Percentiles rank a stretch among this genome's conserved stretches.
Evolutionary conservation across 768 basidiomycete genomes (phyloP).

Genomic region (Serpula lacrymans): DNA sequence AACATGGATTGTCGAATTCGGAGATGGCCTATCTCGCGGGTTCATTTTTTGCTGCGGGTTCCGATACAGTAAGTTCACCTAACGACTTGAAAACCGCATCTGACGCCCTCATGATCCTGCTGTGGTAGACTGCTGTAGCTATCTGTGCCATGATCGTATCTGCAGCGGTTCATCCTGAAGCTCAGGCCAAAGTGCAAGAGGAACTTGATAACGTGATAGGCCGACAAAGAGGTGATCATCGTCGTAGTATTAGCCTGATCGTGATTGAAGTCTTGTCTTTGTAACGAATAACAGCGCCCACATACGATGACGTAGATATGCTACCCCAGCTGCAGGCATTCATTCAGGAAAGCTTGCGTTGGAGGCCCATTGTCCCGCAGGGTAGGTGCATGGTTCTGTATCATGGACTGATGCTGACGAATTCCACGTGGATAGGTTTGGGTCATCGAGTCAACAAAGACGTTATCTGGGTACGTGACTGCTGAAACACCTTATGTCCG

Average conservation of each 20-base stretch:
- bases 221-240: conserved; percentile 11
- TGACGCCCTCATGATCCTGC: no score
- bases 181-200: conserved; percentile 46
- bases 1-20: conserved; percentile 46
- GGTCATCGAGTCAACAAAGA: conserved; percentile 16
- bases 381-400: conserved; percentile 4
- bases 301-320: conserved; percentile 26
- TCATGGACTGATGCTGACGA: neutral
- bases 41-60: conserved; percentile 54
- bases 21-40: conserved; percentile 59
- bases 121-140: conserved; percentile 39
- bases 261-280: neutral
- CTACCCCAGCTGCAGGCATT: conserved; percentile 32
- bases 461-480: conserved; percentile 10
- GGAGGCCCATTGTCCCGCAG: conserved; percentile 27
- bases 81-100: neutral
- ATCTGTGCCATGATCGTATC: conserved; percentile 48
- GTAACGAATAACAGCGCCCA: conserved; percentile 24
- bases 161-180: conserved; percentile 44
- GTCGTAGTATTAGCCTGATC: neutral
- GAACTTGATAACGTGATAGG: conserved; percentile 51
- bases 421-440: conserved; percentile 1
- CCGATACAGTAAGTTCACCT: conserved; percentile 38
- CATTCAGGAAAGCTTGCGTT: conserved; percentile 31
- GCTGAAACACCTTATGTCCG: neutral